Conservation (phyloP, 345 rosid species). For the Lepidium sativum region DNA sequence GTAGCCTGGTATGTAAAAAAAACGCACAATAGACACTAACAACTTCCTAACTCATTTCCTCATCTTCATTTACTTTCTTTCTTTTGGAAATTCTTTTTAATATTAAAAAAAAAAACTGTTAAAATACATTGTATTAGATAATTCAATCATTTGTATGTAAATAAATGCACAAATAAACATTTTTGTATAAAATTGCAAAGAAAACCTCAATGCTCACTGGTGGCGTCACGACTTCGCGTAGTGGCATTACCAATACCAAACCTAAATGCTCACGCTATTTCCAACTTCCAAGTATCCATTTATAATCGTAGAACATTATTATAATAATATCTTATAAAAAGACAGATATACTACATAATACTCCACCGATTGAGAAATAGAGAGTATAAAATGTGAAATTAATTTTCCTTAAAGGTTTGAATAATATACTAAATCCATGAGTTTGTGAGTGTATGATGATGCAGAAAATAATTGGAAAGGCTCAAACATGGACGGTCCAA, state of each 20-base stretch:
- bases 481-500: not conserved
- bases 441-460: not conserved
- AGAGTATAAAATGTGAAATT: not conserved
- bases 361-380: not conserved
- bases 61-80: not conserved
- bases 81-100: no score
- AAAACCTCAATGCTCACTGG: not conserved
- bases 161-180: no score
- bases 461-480: not conserved
- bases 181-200: no score
- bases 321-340: not conserved
- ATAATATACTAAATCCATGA: not conserved
- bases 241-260: not conserved
- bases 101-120: no score
- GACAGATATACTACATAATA: no score
- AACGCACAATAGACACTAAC: no score
- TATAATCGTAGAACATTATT: not conserved
- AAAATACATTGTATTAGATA: not conserved
- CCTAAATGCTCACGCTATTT: not conserved
- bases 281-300: not conserved
- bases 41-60: not conserved
- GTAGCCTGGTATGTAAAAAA: no score
- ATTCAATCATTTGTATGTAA: no score
- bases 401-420: not conserved
- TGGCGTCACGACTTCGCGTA: not conserved